phyloP scores from a whole-genome alignment of 768 basidiomycete species.

The Xerocomellus chrysenteron region DNA sequence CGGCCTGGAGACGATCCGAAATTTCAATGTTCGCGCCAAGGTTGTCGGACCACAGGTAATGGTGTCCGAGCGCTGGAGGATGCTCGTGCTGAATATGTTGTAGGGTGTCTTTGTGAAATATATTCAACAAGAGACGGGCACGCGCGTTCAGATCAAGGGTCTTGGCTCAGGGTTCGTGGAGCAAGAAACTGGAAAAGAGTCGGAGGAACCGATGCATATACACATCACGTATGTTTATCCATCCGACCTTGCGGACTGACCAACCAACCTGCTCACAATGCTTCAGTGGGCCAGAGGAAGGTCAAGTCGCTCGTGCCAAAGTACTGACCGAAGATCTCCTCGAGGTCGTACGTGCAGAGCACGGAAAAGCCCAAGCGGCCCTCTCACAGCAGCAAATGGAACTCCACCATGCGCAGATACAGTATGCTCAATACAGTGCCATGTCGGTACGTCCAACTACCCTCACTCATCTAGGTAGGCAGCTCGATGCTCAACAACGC shows the following conservation, averaged over 20 bases:
- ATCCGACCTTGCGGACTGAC: slow-evolving; percentile 17
- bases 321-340: slow-evolving; percentile 86
- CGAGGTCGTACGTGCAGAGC: slow-evolving; percentile 84
- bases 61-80: slow-evolving; percentile 2
- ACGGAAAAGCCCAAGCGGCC: slow-evolving; percentile 70
- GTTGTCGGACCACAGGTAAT: slow-evolving; percentile 91
- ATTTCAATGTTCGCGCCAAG: slow-evolving; percentile 97
- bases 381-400: slow-evolving; percentile 82
- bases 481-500: not conserved
- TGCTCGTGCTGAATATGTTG: not conserved
- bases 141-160: slow-evolving; percentile 97
- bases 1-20: slow-evolving; percentile 84
- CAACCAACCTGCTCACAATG: not conserved
- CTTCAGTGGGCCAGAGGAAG: slow-evolving; percentile 73
- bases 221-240: slow-evolving; percentile 72
- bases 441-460: slow-evolving; percentile 45
- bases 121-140: slow-evolving; percentile 94
- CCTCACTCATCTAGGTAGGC: not conserved
- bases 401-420: slow-evolving; percentile 77
- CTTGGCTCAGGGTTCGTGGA: slow-evolving; percentile 94
- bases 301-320: slow-evolving; percentile 84
- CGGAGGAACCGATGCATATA: slow-evolving; percentile 88
- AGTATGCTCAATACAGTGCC: slow-evolving; percentile 72
- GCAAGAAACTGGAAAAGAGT: slow-evolving; percentile 82
- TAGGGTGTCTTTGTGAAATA: slow-evolving; percentile 96